These are phyloP conservation scores for Suillus brevipes DNA, from an alignment of 768 basidiomycete genomes.

Conservation along the genomic window DNA sequence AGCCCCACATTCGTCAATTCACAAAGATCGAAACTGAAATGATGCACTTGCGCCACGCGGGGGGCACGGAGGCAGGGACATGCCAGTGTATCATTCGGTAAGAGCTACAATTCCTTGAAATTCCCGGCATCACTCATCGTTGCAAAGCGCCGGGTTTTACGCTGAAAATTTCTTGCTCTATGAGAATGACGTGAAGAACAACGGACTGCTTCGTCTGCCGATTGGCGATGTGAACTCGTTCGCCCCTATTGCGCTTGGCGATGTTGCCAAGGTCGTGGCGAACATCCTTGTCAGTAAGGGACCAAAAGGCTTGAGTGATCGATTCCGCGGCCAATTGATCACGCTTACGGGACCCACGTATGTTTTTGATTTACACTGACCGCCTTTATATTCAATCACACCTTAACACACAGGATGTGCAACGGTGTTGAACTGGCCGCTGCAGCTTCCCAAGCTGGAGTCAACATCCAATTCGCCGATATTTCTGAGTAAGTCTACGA, in stretches of 20 bases:
- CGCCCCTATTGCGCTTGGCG: constrained; percentile 31
- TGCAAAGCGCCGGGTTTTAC: constrained; percentile 29
- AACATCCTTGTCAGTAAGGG: constrained; percentile 29
- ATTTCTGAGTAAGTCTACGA: constrained; percentile 20
- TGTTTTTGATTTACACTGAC: not conserved
- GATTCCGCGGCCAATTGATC: constrained; percentile 30
- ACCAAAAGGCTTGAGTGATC: constrained; percentile 31
- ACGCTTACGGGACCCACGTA: constrained; percentile 22
- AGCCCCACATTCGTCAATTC: constrained; percentile 34
- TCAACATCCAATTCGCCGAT: constrained; percentile 26
- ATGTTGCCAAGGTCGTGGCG: constrained; percentile 29
- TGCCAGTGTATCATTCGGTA: constrained; percentile 31
- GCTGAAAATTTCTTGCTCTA: constrained; percentile 32
- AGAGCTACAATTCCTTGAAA: not conserved
- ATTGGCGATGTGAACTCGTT: constrained; percentile 29
- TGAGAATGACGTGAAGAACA: constrained; percentile 26
- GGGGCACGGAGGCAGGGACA: constrained; percentile 27
- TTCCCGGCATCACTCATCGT: not conserved
- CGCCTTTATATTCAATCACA: not conserved
- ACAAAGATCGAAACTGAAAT: constrained; percentile 31
- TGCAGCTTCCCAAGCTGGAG: constrained; percentile 23
- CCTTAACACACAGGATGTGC: constrained; percentile 15
- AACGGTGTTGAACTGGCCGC: constrained; percentile 28
- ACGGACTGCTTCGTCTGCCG: constrained; percentile 28
- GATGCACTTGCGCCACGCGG: constrained; percentile 24